Percentiles rank a stretch among this genome's conserved stretches.
Conservation (phyloP, 768 basidiomycete species). For the Russula olivacea region DNA sequence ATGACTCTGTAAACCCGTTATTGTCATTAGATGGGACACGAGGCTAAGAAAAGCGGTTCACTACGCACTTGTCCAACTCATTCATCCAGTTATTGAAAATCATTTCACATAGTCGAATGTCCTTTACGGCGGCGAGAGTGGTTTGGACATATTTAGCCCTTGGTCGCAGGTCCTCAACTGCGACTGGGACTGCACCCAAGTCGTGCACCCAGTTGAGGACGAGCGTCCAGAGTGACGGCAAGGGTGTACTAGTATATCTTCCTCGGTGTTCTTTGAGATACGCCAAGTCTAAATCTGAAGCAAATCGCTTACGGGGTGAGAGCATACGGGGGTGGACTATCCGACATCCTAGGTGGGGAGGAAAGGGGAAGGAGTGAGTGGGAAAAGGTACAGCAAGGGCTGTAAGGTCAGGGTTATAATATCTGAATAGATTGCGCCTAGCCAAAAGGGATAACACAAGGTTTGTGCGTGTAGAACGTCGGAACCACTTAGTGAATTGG, state of each 20-base stretch:
- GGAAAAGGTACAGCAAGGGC: neutral
- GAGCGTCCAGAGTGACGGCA: slow-evolving; percentile 2
- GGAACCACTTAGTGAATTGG: too few species aligned
- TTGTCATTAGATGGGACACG: neutral
- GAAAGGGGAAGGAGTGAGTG: neutral
- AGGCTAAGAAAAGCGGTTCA: neutral
- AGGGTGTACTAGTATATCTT: slow-evolving; percentile 10
- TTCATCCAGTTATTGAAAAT: slow-evolving; percentile 15
- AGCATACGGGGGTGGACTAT: slow-evolving; percentile 6
- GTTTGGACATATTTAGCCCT: neutral
- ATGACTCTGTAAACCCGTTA: neutral
- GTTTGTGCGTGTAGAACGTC: too few species aligned
- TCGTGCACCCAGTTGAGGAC: slow-evolving; percentile 3
- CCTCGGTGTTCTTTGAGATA: slow-evolving; percentile 1
- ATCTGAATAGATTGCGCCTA: neutral
- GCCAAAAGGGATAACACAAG: too few species aligned
- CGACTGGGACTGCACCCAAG: slow-evolving; percentile 1
- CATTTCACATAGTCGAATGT: slow-evolving; percentile 16
- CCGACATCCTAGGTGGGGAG: neutral
- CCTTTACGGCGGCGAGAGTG: slow-evolving; percentile 3
- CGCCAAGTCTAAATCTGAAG: neutral
- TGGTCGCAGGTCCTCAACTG: slow-evolving; percentile 4
- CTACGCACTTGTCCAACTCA: slow-evolving; percentile 11
- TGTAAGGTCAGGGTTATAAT: too few species aligned
- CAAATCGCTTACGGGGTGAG: slow-evolving; percentile 3